Base-by-base conservation (phyloP, 108 stramenopile species). In the Hondaea fermentalgiana region DNA sequence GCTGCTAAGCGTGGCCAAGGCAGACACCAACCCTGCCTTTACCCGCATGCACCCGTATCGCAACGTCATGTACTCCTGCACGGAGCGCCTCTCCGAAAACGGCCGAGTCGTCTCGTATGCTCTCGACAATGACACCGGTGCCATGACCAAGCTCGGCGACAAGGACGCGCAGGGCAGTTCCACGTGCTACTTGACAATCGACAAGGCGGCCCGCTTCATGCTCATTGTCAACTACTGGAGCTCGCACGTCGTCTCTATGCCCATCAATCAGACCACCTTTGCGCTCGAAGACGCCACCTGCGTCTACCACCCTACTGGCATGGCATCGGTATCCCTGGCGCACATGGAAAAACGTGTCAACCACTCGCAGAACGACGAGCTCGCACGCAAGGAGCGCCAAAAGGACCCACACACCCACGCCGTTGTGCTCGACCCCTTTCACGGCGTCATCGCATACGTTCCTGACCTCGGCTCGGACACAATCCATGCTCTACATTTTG, bases 321-420 rank as follows among this genome's bases (percentile, higher is more conserved):
- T 96, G 12, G 90, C 92, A 87, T 90, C 89, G 19, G 94, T 97
- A 94, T 72, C 91, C 16, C 95, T 96, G 21, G 89, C 91, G 5
- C 93, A 93, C 42, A 93, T 94, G 87, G 92, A 93, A 72, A 72
- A 93, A 64, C 95, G 95, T 16, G 95, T 95, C 23, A 95, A 94
- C 91, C 97, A 97, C 90, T 95, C 95, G 0, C 87, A 92, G 72
- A 97, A 97, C 88, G 97, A 97, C 87, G 95, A 93, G 43, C 89
- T 89, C 17, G 96, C 97, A 16, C 96, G 96, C 89, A 89, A 92
- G 10, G 91, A 95, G 89, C 93, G 98, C 25, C 98, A 98, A 92
- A 95, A 93, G 5, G 98, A 98, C 92, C 98, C 96, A 23, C 98
- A 98, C 89, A 96, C 96, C 57, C 98, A 98, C 94, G 97, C 98